Base-by-base conservation (phyloP, 352 stramenopile species). In the Blastocystis sp. region DNA sequence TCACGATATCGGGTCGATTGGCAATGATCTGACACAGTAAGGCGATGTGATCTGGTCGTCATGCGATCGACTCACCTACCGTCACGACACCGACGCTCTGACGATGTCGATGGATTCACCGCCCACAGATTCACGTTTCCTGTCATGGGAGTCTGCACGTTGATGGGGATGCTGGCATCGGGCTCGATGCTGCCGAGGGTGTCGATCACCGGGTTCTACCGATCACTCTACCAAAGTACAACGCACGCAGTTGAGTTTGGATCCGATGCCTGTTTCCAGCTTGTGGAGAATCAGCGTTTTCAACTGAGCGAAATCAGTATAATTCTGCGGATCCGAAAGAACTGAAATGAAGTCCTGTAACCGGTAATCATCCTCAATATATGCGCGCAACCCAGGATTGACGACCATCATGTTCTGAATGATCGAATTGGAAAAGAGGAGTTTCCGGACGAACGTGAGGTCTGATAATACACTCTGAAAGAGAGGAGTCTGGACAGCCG, bases 1-100 rank as follows among this genome's bases (percentile, higher is more conserved):
- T 59, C 16, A 81, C 69, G 53, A 81, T 64, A 44, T 81, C 69
- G 0, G 69, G 69, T 14, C 69, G 69, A 64, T 81, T 14, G 1
- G 69, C 69, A 46, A 81, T 81, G 36, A 81, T 59, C 9, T 81
- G 46, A 38, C 69, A 81, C 36, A 81, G 53, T 11, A 81, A 29
- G 11, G 69, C 48, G 42, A 81, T 81, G 18, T 81, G 69, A 40
- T 81, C 69, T 81, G 8, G 4, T 4, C 1, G 16, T 72, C n/a
- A 72, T 4, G 42, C 29, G 14, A n/a, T 36, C 29, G 2, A 9
- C 4, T n/a, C 1, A 18, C 27, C 1, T 48, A 72, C 61, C 61
- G 42, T 81, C 69, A 49, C 69, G 46, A 64, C 69, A 64, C 8
- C 40, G 44, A 61, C 51, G 69, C 14, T 81, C 49, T 3, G 51